Percentiles rank a stretch among this genome's conserved stretches.
Conservation (phyloP, 2,329 filamentous ascomycete genomes). For the Penicillium italicum region DNA sequence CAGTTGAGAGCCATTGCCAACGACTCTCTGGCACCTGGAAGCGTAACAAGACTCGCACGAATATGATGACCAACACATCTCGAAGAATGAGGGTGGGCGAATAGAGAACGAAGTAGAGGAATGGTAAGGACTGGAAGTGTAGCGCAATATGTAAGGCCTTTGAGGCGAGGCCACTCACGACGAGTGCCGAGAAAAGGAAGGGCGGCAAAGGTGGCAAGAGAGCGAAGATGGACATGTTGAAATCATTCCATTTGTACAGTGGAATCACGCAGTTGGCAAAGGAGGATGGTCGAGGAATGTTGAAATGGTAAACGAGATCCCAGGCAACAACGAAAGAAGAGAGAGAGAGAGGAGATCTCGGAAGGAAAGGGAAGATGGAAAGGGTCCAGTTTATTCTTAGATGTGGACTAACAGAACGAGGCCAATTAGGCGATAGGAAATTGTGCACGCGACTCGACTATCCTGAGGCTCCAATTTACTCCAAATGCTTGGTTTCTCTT, state of each 20-base stretch:
- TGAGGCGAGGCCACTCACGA: slow-evolving; percentile 32
- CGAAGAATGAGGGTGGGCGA: slow-evolving; percentile 38
- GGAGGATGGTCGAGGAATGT: background rate
- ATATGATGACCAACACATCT: slow-evolving; percentile 33
- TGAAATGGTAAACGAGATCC: slow-evolving; percentile 1
- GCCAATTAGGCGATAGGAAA: slow-evolving; percentile 7
- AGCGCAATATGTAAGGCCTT: slow-evolving; percentile 35
- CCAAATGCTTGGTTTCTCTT: slow-evolving; percentile 2
- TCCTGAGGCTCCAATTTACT: background rate
- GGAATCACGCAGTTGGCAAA: background rate
- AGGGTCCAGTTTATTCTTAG: slow-evolving; percentile 3
- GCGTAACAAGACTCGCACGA: slow-evolving; percentile 30
- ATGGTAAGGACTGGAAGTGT: slow-evolving; percentile 32
- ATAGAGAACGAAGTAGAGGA: slow-evolving; percentile 36
- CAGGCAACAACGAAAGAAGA: background rate
- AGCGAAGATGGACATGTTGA: slow-evolving; percentile 20
- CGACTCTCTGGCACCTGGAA: slow-evolving; percentile 18
- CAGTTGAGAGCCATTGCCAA: slow-evolving; percentile 25
- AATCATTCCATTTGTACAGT: slow-evolving; percentile 21
- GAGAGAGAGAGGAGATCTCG: background rate
- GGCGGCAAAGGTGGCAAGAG: slow-evolving; percentile 21
- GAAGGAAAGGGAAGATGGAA: background rate
- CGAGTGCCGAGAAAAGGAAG: slow-evolving; percentile 29
- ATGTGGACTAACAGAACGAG: background rate
- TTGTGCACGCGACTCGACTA: slow-evolving; percentile 1